Evolutionary conservation across 2,329 filamentous ascomycete genomes (phyloP).

Genomic region (Neospermospora avenae): DNA sequence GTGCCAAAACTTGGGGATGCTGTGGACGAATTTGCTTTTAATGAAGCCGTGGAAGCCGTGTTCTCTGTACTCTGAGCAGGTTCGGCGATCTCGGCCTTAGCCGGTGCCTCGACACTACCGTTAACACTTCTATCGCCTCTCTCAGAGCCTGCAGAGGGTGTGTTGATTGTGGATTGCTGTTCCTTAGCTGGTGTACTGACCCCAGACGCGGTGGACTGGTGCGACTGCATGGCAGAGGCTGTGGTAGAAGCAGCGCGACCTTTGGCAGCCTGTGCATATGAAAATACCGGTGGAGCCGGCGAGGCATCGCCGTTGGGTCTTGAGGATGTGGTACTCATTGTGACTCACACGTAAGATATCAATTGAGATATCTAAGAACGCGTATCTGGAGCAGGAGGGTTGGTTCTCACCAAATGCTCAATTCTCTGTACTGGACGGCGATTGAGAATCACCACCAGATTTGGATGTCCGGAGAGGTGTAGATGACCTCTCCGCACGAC

Average conservation of each 20-base stretch:
- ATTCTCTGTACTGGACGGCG: conserved; percentile 21
- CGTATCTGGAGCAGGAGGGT: conserved; percentile 13
- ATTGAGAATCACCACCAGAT: conserved; percentile 30
- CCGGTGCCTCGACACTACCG: conserved; percentile 23
- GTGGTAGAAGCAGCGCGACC: conserved; percentile 49
- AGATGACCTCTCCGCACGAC: conserved; percentile 37
- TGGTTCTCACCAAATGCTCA: conserved; percentile 14
- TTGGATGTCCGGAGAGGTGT: conserved; percentile 38
- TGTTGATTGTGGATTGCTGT: conserved; percentile 27
- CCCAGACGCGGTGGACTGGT: conserved; percentile 32
- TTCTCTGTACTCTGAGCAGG: conserved; percentile 21
- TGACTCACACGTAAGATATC: conserved; percentile 19
- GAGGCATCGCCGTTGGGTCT: conserved; percentile 35
- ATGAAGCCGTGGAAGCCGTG: conserved; percentile 20
- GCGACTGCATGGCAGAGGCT: conserved; percentile 29
- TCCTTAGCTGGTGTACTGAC: conserved; percentile 34
- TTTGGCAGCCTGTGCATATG: conserved; percentile 94
- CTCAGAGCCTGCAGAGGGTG: conserved; percentile 29
- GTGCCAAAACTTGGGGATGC: conserved; percentile 54
- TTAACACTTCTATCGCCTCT: conserved; percentile 28
- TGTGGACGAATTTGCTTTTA: conserved; percentile 38
- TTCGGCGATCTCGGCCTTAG: conserved; percentile 21
- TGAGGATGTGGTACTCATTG: conserved; percentile 42
- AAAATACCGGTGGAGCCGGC: conserved; percentile 60
- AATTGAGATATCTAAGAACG: conserved; percentile 8